Base-by-base conservation (phyloP, 306 rosid species). In the Prunus persica region DNA sequence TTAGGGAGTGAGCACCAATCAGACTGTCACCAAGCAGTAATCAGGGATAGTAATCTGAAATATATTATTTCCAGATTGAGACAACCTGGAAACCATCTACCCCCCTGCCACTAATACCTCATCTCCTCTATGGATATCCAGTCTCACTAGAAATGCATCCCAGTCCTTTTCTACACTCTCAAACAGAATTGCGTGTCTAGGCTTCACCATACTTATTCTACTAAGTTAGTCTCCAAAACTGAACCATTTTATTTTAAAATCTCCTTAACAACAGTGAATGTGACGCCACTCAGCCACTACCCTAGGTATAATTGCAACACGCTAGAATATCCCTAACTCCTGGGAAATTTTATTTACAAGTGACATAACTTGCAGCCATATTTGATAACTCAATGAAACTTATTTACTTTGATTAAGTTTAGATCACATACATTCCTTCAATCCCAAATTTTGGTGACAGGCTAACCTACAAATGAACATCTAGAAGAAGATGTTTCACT, bases 41-140 rank as follows among this genome's bases (percentile, higher is more conserved):
- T 49, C 67, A 63, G 43, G 19, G 18, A 63, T 1, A 16, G 32
- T 2, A 15, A 19, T 25, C 65, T 5, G 9, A 60, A 55, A 60
- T 2, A 12, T 60, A 12, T 55, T 25, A 60, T 38, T 38, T 38
- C 43, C 43, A 38, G 2, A 38, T 38, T 38, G 43, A 38, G 43
- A 38, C 43, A 38, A 38, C 43, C 43, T 38, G 54, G 16, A 49
- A 49, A 60, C 34, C 65, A 24, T 24, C 19, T 32, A 61, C 38
- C 41, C 9, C 65, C 65, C 28, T 51, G 49, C 52, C 74, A 51
- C 62, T 70, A 28, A 70, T 38, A 70, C 45, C 20, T 28, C 75
- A 71, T 34, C 75, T 71, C 52, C 64, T 56, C 7, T 14, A 55
- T 55, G 0, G 34, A 71, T 55, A 55, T 34, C 74, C 63, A 28